Evolutionary conservation across 2,329 filamentous ascomycete species (phyloP).

Genomic region (Penicillium sp.): DNA sequence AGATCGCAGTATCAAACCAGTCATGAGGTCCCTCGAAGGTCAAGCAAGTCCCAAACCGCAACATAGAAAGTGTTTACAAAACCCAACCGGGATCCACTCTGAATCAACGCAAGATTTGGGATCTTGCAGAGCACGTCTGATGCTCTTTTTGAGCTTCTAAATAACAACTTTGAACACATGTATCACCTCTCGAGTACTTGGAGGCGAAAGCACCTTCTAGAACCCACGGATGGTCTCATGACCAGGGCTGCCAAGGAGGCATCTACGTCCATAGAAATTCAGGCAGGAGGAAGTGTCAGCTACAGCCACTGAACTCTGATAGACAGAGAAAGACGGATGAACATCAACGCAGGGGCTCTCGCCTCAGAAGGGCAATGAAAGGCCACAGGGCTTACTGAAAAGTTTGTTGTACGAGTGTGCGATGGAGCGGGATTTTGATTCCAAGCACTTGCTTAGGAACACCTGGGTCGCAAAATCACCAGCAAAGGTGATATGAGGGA

Average conservation of each 20-base stretch:
- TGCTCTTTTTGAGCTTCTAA: slow-evolving; percentile 35
- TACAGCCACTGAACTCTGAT: slow-evolving; percentile 30
- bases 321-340: slow-evolving; percentile 40
- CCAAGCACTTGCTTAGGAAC: slow-evolving; percentile 41
- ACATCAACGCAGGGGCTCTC: slow-evolving; percentile 43
- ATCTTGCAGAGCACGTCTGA: slow-evolving; percentile 38
- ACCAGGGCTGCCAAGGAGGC: slow-evolving; percentile 40
- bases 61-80: not conserved
- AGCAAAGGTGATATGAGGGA: slow-evolving; percentile 48
- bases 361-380: slow-evolving; percentile 48
- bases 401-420: slow-evolving; percentile 41
- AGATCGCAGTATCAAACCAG: not conserved
- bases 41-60: not conserved
- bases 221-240: slow-evolving; percentile 49
- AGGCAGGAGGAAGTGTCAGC: slow-evolving; percentile 2
- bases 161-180: slow-evolving; percentile 43
- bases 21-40: not conserved
- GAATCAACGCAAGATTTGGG: slow-evolving; percentile 21
- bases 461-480: slow-evolving; percentile 52
- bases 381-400: slow-evolving; percentile 41
- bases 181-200: slow-evolving; percentile 34
- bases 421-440: slow-evolving; percentile 41
- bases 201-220: slow-evolving; percentile 40
- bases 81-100: not conserved
- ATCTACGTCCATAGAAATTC: slow-evolving; percentile 47